Base-by-base conservation (phyloP, 352 stramenopile genomes). In the Pythium sukuiense region DNA sequence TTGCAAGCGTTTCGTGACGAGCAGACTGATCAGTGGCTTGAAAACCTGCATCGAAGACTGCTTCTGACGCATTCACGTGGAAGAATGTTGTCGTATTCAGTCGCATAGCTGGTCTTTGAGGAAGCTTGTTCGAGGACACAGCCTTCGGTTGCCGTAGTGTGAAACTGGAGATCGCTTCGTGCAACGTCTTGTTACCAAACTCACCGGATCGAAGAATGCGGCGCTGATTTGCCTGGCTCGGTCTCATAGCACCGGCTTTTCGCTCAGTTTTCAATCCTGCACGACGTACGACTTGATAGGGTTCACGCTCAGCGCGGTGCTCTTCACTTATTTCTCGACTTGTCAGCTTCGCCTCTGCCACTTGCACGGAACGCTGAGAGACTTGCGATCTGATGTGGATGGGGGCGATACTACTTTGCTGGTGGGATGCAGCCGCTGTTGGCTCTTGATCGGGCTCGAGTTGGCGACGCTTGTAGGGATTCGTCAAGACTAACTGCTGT, bases 141-240 rank as follows among this genome's bases (percentile, higher is more conserved):
- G 18, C 29, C 1, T 11, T 5, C 24, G 65, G 66, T 20, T 87
- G 67, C 27, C 80, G 76, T 3, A 93, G 63, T 8, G 71, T 74
- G 45, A 89, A 90, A 16, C 53, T 66, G 16, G 79, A 56, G 33
- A 90, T 78, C 2, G 85, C 81, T 68, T 93, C 79, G 6, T 78
- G 69, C 14, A 90, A 71, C 14, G 77, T 85, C 66, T 80, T 85
- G 55, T 89, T 89, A 3, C 63, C 73, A 56, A 93, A 91, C n/a
- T 93, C 76, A 24, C 77, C 84, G 52, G 70, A 79, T 1, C 84
- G 80, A 50, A 73, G 27, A 30, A 37, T 55, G 32, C 14, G 63
- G 7, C 55, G 33, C 1, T 50, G 45, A 52, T 18, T 62, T 2
- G 29, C 5, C 8, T 55, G 49, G n/a, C 30, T 50, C 14, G 30